A percentile compares a stretch with the other conserved stretches of the same genome.
Evolutionary conservation across 768 basidiomycete genomes (phyloP).

Genomic region (Rhodotorula paludigena): DNA sequence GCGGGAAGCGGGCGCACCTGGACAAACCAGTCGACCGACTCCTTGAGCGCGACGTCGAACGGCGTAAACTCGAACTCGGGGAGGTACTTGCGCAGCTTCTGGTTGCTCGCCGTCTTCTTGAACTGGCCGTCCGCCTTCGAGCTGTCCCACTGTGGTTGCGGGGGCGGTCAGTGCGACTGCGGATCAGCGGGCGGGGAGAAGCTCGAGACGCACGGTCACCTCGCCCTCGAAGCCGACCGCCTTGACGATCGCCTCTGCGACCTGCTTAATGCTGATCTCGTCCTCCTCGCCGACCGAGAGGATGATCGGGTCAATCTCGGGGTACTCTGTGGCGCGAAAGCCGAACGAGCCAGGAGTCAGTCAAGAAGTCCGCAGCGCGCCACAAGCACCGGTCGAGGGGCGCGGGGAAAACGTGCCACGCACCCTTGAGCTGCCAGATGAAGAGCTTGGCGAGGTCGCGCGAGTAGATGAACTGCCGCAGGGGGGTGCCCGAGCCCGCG

Average conservation of each 20-base stretch:
- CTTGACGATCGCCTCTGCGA: constrained; percentile 84
- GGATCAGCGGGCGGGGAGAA: not conserved
- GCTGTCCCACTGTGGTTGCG: constrained; percentile 66
- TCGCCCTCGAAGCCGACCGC: constrained; percentile 72
- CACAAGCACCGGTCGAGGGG: too few species aligned
- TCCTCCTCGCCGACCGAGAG: constrained; percentile 89
- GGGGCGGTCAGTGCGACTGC: not conserved
- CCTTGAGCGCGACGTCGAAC: constrained; percentile 72
- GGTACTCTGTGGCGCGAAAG: constrained; percentile 58
- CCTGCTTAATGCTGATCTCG: constrained; percentile 85
- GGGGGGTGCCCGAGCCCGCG: constrained; percentile 82
- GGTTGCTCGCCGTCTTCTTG: constrained; percentile 72
- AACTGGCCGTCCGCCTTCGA: constrained; percentile 76
- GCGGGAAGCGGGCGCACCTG: constrained; percentile 43
- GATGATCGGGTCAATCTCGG: constrained; percentile 87
- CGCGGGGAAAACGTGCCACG: not conserved
- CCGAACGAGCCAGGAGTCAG: constrained; percentile 52
- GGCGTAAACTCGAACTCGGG: constrained; percentile 86
- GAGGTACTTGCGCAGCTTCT: constrained; percentile 69
- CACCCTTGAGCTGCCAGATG: constrained; percentile 63
- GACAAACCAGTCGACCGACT: constrained; percentile 80
- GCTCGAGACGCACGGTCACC: constrained; percentile 57
- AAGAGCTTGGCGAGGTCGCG: constrained; percentile 89
- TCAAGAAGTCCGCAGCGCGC: not conserved
- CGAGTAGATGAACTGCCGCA: constrained; percentile 98